A percentile compares a stretch with the other conserved stretches of the same genome.
These are phyloP conservation scores for Kazachstania psychrophila DNA, from an alignment of 805 yeast species.

Conservation along the genomic window DNA sequence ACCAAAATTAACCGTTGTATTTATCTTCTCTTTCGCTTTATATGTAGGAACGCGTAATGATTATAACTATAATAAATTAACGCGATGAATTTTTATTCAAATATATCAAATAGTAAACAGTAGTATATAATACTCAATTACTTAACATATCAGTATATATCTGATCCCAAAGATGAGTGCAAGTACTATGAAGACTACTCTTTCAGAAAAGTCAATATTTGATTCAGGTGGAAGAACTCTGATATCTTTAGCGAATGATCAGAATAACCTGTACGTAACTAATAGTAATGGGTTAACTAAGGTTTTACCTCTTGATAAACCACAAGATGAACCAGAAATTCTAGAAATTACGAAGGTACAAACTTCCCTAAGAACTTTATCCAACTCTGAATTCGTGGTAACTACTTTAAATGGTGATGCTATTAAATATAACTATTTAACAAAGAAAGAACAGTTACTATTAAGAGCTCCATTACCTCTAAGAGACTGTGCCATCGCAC, in stretches of 20 bases:
- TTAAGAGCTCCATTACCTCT: constrained; percentile 30
- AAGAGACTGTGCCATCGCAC: constrained; percentile 47
- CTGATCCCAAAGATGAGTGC: no score
- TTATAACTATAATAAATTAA: no score
- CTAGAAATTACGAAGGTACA: constrained; percentile 42
- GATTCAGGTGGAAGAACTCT: constrained; percentile 27
- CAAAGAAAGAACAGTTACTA: constrained; percentile 31
- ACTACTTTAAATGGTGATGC: constrained; percentile 25
- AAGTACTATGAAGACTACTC: no score
- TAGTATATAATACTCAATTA: no score
- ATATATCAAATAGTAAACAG: no score
- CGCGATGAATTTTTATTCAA: no score
- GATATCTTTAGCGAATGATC: constrained; percentile 18
- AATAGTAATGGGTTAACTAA: constrained; percentile 48
- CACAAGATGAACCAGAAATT: constrained; percentile 53
- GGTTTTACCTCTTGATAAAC: constrained; percentile 37
- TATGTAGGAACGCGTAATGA: no score
- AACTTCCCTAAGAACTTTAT: constrained; percentile 28
- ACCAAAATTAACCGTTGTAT: no score
- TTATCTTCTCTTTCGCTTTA: no score
- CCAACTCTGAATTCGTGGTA: constrained; percentile 14
- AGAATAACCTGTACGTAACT: constrained; percentile 38
- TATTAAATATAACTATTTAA: constrained; percentile 13
- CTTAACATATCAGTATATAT: no score
- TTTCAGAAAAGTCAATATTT: constrained; percentile 22